These are phyloP conservation scores for Agaricus blazei DNA, from an alignment of 768 basidiomycete species.

Conservation along the genomic window DNA sequence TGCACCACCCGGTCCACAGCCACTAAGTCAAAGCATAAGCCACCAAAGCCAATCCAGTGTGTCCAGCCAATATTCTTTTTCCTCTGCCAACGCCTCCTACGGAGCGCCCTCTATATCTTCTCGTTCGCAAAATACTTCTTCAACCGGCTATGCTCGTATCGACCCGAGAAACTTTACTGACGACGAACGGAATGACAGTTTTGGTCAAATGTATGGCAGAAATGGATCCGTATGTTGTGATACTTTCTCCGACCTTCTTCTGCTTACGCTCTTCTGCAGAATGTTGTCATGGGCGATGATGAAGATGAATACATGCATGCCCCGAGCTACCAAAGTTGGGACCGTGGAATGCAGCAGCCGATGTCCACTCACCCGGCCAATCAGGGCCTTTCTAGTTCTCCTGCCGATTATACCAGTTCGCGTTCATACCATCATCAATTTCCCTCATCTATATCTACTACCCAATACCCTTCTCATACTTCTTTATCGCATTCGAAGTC, in stretches of 20 bases:
- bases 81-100: constrained; percentile 11
- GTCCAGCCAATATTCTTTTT: constrained; percentile 13
- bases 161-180: constrained; percentile 25
- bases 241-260: not conserved
- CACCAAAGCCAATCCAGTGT: constrained; percentile 13
- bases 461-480: constrained; percentile 1
- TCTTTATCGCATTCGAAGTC: constrained; percentile 2
- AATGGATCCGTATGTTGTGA: constrained; percentile 1
- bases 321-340: not conserved
- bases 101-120: constrained; percentile 29
- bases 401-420: not conserved
- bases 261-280: not conserved
- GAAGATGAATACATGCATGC: constrained; percentile 11
- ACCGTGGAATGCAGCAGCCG: not conserved
- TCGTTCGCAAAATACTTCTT: constrained; percentile 26
- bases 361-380: not conserved
- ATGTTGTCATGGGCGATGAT: constrained; percentile 1
- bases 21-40: constrained; percentile 14
- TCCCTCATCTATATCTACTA: constrained; percentile 2
- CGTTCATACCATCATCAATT: not conserved
- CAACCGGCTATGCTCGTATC: constrained; percentile 38
- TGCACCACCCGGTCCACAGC: constrained; percentile 10
- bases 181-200: constrained; percentile 4
- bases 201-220: not conserved
- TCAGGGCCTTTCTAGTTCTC: not conserved